Evolutionary conservation across 2,329 filamentous ascomycete species (phyloP).

Genomic region (Penicillium sp.): DNA sequence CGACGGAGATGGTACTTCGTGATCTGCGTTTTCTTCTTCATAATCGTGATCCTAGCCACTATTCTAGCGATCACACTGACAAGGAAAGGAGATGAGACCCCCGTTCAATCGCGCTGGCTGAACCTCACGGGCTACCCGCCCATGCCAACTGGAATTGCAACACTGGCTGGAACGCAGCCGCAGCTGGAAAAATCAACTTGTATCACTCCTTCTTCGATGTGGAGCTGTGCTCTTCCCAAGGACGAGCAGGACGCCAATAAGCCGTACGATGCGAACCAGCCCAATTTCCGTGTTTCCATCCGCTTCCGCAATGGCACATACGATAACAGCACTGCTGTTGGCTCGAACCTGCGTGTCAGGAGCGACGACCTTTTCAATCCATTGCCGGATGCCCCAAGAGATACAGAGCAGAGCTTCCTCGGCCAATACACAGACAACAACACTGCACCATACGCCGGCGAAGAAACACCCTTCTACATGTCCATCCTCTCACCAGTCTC

Average conservation of each 20-base stretch:
- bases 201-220: constrained; percentile 62
- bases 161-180: constrained; percentile 64
- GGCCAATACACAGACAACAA: constrained; percentile 77
- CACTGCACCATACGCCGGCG: constrained; percentile 64
- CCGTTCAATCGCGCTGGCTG: constrained; percentile 57
- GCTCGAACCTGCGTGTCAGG: constrained; percentile 25
- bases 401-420: constrained; percentile 67
- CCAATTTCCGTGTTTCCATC: constrained; percentile 73
- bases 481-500: constrained; percentile 50
- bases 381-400: constrained; percentile 41
- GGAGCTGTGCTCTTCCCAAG: constrained; percentile 79
- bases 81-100: constrained; percentile 35
- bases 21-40: constrained; percentile 45
- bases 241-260: constrained; percentile 59
- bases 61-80: constrained; percentile 52
- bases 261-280: constrained; percentile 59
- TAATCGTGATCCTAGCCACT: constrained; percentile 50
- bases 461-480: constrained; percentile 81
- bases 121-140: constrained; percentile 80
- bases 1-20: constrained; percentile 53
- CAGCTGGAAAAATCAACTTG: constrained; percentile 58
- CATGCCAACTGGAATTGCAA: constrained; percentile 73
- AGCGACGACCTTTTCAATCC: constrained; percentile 34
- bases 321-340: constrained; percentile 54
- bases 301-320: constrained; percentile 49